Conservation (phyloP, 768 basidiomycete genomes). For the Imleria badia region DNA sequence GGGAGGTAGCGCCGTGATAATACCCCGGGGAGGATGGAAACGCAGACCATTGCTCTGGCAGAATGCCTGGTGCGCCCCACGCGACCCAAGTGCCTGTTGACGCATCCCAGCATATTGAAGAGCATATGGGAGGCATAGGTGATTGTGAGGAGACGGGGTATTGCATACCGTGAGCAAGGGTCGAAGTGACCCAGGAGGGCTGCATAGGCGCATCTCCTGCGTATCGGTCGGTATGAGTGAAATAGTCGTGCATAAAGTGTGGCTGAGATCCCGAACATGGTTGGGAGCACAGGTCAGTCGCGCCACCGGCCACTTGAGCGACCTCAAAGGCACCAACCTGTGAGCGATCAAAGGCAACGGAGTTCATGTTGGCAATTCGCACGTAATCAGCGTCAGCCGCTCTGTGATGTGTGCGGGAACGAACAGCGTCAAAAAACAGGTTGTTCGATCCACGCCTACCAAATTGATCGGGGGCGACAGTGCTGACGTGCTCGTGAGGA, state of each 20-base stretch:
- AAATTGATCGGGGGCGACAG: conserved; percentile 20
- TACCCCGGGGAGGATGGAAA: conserved; percentile 28
- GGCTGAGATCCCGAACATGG: conserved; percentile 25
- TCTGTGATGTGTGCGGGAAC: conserved; percentile 26
- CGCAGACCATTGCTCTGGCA: conserved; percentile 31
- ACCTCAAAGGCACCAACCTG: conserved; percentile 22
- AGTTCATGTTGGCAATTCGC: conserved; percentile 21
- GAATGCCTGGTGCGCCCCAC: conserved; percentile 26
- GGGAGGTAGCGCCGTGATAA: conserved; percentile 27
- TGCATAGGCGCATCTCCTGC: conserved; percentile 21
- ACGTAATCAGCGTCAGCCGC: conserved; percentile 20
- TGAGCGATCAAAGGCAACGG: conserved; percentile 21
- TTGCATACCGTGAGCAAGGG: conserved; percentile 28
- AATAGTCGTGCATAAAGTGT: conserved; percentile 25
- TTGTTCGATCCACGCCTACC: conserved; percentile 38
- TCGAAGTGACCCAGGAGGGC: conserved; percentile 27
- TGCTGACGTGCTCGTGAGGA: conserved; percentile 11
- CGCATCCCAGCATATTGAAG: conserved; percentile 31
- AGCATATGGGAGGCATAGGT: conserved; percentile 27
- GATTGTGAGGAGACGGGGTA: conserved; percentile 31
- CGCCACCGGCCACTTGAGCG: conserved; percentile 22
- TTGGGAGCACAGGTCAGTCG: conserved; percentile 25
- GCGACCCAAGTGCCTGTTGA: conserved; percentile 31
- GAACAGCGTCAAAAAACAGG: conserved; percentile 39
- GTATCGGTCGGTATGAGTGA: conserved; percentile 26